Evolutionary conservation across 2,329 filamentous ascomycete genomes (phyloP).

Genomic region (Paracoccidioides lutzii): DNA sequence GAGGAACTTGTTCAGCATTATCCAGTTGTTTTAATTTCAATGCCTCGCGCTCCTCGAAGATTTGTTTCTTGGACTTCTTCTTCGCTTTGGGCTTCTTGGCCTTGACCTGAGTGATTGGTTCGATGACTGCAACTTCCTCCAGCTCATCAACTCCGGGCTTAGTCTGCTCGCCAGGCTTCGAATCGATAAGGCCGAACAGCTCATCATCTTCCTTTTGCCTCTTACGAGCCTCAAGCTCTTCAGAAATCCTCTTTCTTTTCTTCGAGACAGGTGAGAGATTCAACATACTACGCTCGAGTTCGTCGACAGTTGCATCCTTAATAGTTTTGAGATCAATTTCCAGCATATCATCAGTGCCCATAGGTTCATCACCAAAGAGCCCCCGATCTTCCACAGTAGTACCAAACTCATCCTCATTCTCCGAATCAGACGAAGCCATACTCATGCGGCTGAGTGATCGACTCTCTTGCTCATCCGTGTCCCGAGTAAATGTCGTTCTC

Average conservation of each 20-base stretch:
- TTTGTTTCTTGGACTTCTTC: slow-evolving; percentile 67
- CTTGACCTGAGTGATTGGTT: slow-evolving; percentile 16
- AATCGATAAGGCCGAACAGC: slow-evolving; percentile 50
- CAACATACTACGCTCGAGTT: slow-evolving; percentile 16
- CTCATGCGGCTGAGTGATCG: slow-evolving; percentile 61
- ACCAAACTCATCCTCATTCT: slow-evolving; percentile 37
- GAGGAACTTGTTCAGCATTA: background rate
- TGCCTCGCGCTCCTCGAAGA: slow-evolving; percentile 55
- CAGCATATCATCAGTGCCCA: slow-evolving; percentile 15
- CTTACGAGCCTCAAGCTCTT: slow-evolving; percentile 46
- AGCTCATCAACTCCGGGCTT: slow-evolving; percentile 39
- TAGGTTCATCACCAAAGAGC: slow-evolving; percentile 12
- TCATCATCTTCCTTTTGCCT: slow-evolving; percentile 76
- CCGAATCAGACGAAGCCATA: slow-evolving; percentile 39
- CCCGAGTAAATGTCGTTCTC: slow-evolving; percentile 51
- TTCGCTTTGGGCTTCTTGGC: slow-evolving; percentile 48
- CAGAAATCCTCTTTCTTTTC: slow-evolving; percentile 21
- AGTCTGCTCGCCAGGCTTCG: slow-evolving; percentile 32
- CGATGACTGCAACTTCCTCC: slow-evolving; percentile 24
- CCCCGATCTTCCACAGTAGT: slow-evolving; percentile 14
- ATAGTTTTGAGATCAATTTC: slow-evolving; percentile 8
- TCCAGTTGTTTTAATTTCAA: slow-evolving; percentile 26
- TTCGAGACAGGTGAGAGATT: slow-evolving; percentile 8
- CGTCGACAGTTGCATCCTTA: slow-evolving; percentile 16
- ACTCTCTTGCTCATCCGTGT: slow-evolving; percentile 78